Conservation (phyloP, 2,329 filamentous ascomycete genomes). For the Furcasterigmium sp. region DNA sequence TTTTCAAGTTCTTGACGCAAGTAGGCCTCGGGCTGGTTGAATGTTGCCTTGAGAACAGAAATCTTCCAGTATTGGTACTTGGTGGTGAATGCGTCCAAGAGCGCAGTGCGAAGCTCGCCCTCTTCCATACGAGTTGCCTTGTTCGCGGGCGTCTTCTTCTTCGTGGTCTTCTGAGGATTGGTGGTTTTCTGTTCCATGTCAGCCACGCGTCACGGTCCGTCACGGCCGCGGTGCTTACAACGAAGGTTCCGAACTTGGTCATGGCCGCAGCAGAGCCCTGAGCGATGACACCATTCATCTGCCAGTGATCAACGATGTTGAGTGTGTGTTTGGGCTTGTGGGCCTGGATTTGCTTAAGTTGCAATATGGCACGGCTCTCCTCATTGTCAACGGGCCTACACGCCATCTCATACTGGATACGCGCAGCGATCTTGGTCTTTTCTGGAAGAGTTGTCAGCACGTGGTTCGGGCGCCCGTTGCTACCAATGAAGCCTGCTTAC, state of each 20-base stretch:
- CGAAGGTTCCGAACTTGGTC: constrained; percentile 45
- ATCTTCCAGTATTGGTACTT: constrained; percentile 71
- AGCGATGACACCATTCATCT: constrained; percentile 49
- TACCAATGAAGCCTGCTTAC: constrained; percentile 38
- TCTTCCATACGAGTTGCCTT: constrained; percentile 89
- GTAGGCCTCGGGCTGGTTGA: constrained; percentile 89
- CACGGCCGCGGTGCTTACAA: constrained; percentile 40
- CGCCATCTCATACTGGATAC: constrained; percentile 70
- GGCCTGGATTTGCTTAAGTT: constrained; percentile 36
- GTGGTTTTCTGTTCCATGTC: constrained; percentile 41
- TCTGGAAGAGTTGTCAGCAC: constrained; percentile 40
- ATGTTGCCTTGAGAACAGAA: constrained; percentile 20
- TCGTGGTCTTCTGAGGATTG: constrained; percentile 35
- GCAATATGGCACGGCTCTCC: constrained; percentile 27
- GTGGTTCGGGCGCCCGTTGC: not conserved
- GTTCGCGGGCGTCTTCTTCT: constrained; percentile 63
- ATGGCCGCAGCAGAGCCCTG: constrained; percentile 50
- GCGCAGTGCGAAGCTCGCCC: constrained; percentile 78
- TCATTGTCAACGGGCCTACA: constrained; percentile 25
- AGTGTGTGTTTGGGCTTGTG: constrained; percentile 44
- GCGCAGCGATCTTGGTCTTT: constrained; percentile 70
- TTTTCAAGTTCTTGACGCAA: constrained; percentile 80
- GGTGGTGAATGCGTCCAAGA: constrained; percentile 77
- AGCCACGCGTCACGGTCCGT: constrained; percentile 3
- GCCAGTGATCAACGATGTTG: constrained; percentile 43